Evolutionary conservation across 495 filamentous ascomycete species (phyloP), one percentile per base, ranked within the genome.

Genomic region (Pseudomonodictys pantanalensis): DNA sequence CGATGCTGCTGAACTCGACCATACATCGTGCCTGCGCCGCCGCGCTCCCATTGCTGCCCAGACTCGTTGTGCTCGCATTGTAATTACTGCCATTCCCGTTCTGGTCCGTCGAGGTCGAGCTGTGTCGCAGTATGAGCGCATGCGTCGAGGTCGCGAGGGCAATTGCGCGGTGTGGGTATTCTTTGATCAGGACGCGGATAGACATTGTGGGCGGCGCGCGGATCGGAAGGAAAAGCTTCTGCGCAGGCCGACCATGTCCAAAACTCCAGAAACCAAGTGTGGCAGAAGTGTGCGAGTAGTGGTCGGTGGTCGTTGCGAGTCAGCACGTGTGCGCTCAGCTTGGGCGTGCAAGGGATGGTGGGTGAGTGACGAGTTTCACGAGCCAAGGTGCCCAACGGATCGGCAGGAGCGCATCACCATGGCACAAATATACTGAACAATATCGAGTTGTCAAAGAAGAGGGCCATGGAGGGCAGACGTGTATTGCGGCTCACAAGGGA

Each of bases 81-180:
- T 11, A 48, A 57, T 67, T 60, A 15, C 3, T 15, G 20, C 38
- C 38, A 18, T 41, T 41, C 38, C 38, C 38, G 38, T 41, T 41
- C 45, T 62, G 56, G 18, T 80, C 77, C 59, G 76, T 76, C 12
- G 81, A 83, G 7, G 81, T 77, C 22, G 80, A 70, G 58, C 78
- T 88, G 76, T 95, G 81, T 26, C 86, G 85, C 62, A 97, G 88
- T 50, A 96, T 84, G 61, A 98, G 79, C 64, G 83, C 87, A 76
- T 95, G 85, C 15, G 89, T 82, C 7, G 81, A 68, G 12, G 92
- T 90, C 22, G 84, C 83, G 54, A 98, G 80, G 18, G 89, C 90
- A 72, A 98, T 89, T 52, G 90, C 85, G 53, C 93, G 86, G 63
- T 88, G 81, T 64, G 92, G 90, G 69, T 88, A 82, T 66, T 96